These are phyloP conservation scores for Spongiforma sp. DNA, from an alignment of 1,284 basidiomycete genomes.

Conservation along the genomic window DNA sequence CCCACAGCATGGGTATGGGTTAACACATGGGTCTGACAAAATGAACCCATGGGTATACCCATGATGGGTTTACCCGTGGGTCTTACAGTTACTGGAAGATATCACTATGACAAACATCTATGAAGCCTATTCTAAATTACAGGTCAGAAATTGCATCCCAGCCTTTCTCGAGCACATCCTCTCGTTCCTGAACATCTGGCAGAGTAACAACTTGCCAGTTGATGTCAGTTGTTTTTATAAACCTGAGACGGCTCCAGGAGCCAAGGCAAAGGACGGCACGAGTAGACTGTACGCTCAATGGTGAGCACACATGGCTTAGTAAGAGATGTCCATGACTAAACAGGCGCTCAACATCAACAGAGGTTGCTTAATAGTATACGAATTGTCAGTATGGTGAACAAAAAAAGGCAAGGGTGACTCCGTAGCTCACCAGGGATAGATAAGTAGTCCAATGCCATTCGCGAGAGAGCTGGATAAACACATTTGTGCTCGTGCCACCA, in stretches of 20 bases:
- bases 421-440: not conserved
- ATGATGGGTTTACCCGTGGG: not conserved
- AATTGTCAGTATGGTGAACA: not conserved
- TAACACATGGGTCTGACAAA: too few relatives aligned
- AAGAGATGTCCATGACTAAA: not conserved
- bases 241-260: not conserved
- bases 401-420: too few relatives aligned
- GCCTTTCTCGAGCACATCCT: not conserved
- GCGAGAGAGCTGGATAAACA: not conserved
- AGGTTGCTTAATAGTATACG: not conserved
- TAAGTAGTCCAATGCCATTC: not conserved
- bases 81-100: not conserved
- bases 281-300: not conserved
- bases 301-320: not conserved
- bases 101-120: not conserved
- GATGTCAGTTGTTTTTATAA: not conserved
- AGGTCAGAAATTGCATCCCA: not conserved
- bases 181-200: not conserved
- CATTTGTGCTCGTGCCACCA: not conserved
- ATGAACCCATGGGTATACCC: not conserved
- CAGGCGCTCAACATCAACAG: not conserved
- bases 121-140: not conserved
- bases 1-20: too few relatives aligned
- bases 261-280: not conserved
- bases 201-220: not conserved